Evolutionary conservation across 441 rosid species (phyloP).

Genomic region (Erodium moschatum): DNA sequence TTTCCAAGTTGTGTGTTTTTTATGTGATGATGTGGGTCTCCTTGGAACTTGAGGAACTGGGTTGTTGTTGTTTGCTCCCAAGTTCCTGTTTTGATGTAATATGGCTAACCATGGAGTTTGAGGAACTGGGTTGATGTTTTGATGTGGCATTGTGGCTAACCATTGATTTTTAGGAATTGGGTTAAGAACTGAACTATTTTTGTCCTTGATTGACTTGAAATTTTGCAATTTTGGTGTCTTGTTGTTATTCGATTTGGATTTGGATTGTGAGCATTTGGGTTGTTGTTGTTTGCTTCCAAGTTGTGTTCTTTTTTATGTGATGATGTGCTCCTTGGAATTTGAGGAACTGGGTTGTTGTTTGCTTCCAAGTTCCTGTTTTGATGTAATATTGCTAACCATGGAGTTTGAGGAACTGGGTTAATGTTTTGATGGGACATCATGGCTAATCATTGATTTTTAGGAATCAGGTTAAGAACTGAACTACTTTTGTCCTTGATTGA

Average conservation of each 20-base stretch:
- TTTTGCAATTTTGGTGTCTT: neutral
- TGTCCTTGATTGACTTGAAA: neutral
- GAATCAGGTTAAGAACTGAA: neutral
- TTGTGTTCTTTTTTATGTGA: neutral
- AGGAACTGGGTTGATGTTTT: neutral
- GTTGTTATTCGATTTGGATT: neutral
- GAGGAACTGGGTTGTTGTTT: neutral
- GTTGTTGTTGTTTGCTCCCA: neutral
- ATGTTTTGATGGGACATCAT: neutral
- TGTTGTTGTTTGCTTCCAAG: no score
- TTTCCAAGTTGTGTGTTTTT: no score
- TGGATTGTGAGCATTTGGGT: neutral
- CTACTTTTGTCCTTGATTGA: neutral
- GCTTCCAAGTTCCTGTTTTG: neutral
- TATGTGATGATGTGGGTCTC: neutral
- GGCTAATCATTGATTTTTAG: neutral
- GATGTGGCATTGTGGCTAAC: neutral
- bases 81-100: neutral
- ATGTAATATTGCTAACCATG: neutral
- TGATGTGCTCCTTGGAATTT: neutral
- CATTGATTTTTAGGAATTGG: conserved; percentile 1
- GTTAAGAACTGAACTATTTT: neutral
- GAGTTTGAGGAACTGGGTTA: conserved; percentile 1
- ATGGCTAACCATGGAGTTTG: conserved; percentile 1
- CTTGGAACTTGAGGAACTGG: neutral